Base-by-base conservation (phyloP, 495 filamentous ascomycete species). In the Aspergillus incahuasiensis region DNA sequence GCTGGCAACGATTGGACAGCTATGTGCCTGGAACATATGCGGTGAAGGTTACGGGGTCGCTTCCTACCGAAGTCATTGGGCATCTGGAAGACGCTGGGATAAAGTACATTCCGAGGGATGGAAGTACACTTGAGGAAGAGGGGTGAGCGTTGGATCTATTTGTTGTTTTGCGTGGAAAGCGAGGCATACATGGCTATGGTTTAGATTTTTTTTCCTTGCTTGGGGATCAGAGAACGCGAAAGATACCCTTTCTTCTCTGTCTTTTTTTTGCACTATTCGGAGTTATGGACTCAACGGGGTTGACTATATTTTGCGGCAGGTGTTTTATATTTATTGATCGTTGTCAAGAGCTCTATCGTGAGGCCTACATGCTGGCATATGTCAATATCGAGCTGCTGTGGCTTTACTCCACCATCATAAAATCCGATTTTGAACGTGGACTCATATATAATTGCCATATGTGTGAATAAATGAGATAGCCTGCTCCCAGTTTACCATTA, bases 21-120 rank as follows among this genome's bases (percentile, higher is more conserved):
- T 96, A 90, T 71, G 85, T 91, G 48, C 80, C 82, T 25, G 94
- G 94, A 30, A 85, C 90, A 43, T 98, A 98, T 75, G 94, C 94
- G 20, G 86, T 91, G 46, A 96, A 97, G 71, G 94, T 98, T 18
- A 86, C 84, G 11, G 92, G 92, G 53, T 74, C 79, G 61, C 74
- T 84, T 44, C 80, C 82, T 13, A 74, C 88, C 56, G 86, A 91
- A 48, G 79, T 89, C 19, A 75, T 85, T 35, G 74, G 77, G 41
- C 72, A 73, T 39, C 69, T 91, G 40, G 85, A 89, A 67, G 86
- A 89, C 65, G 85, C 81, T 34, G 80, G 86, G 34, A 75, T 85
- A 39, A 82, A 81, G 66, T 89, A 88, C 55, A 84, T 90, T 40
- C 87, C 88, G 72, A 65, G 78, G 53, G 78, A 81, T 63, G 78